These are phyloP conservation scores for Balakata baccata DNA, from an alignment of 345 rosid genomes.

Conservation along the genomic window DNA sequence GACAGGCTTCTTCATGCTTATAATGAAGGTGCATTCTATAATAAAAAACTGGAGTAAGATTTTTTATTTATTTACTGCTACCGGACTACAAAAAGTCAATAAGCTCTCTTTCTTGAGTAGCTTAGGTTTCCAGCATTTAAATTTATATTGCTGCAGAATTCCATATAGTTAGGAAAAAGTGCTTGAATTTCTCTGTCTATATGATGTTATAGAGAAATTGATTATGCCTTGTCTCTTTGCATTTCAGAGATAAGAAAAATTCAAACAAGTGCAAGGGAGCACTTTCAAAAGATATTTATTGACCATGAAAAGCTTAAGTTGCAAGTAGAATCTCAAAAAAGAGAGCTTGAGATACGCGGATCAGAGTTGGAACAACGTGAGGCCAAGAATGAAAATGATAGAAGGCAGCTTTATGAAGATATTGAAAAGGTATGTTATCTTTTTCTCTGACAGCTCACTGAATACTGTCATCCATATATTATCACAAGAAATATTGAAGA, in stretches of 20 bases:
- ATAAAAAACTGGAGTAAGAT: not conserved
- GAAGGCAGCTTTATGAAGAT: constrained; percentile 58
- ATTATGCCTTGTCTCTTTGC: constrained; percentile 15
- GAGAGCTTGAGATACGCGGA: constrained; percentile 66
- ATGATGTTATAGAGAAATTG: not conserved
- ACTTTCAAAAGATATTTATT: constrained; percentile 65
- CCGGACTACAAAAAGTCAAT: constrained; percentile 3
- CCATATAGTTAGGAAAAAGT: not conserved
- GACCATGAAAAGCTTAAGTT: constrained; percentile 82
- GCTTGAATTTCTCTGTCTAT: constrained; percentile 24
- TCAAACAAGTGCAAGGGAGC: constrained; percentile 68
- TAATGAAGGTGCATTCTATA: constrained; percentile 57
- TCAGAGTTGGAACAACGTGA: constrained; percentile 73
- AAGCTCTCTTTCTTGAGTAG: not conserved
- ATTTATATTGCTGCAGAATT: not conserved
- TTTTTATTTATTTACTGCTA: not conserved
- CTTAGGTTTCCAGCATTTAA: not conserved
- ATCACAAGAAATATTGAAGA: no score
- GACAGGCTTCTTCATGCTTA: constrained; percentile 73
- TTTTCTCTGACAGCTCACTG: not conserved
- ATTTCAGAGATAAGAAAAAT: constrained; percentile 71
- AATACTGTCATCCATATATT: not conserved
- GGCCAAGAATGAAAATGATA: constrained; percentile 77
- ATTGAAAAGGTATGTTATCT: constrained; percentile 56
- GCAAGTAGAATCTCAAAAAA: constrained; percentile 70